phyloP scores from a whole-genome alignment of 495 filamentous ascomycete genomes.

The Aspergillus conjunctus region DNA sequence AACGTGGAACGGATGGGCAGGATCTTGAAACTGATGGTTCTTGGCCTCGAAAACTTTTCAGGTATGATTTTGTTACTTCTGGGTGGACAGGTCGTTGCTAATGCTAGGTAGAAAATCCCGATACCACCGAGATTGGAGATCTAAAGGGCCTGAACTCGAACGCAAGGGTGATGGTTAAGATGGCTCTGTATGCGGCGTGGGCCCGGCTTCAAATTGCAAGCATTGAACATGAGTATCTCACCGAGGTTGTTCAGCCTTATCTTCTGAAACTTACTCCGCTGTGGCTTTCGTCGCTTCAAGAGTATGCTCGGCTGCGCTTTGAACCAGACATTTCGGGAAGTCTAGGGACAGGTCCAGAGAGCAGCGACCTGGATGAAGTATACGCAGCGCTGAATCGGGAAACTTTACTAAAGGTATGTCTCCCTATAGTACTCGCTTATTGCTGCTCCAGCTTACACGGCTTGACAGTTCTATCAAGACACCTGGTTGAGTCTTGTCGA shows the following conservation, averaged over 20 bases:
- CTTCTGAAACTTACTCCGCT: constrained; percentile 85
- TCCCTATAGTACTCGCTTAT: neutral
- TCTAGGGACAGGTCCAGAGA: constrained; percentile 65
- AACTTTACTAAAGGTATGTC: constrained; percentile 72
- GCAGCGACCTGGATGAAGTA: constrained; percentile 81
- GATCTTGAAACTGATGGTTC: constrained; percentile 89
- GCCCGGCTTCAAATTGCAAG: constrained; percentile 98
- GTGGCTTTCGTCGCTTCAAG: constrained; percentile 90
- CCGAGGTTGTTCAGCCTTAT: constrained; percentile 86
- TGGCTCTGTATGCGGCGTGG: constrained; percentile 97
- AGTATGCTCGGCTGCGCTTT: constrained; percentile 91
- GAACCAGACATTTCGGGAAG: constrained; percentile 95
- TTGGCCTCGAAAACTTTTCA: constrained; percentile 89
- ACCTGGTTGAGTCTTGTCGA: constrained; percentile 96
- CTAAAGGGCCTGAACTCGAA: constrained; percentile 93
- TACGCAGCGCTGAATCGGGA: constrained; percentile 94
- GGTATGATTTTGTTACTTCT: constrained; percentile 37
- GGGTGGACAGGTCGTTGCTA: constrained; percentile 11
- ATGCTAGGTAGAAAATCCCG: constrained; percentile 55
- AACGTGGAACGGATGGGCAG: constrained; percentile 97
- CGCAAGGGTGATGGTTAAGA: constrained; percentile 96
- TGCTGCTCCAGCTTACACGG: constrained; percentile 26
- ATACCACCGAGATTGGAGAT: constrained; percentile 89
- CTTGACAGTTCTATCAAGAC: constrained; percentile 83
- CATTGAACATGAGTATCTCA: constrained; percentile 86